These are phyloP conservation scores for Coemansia sp. DNA, from an alignment of 192 early-diverging fungal genomes.

Conservation along the genomic window DNA sequence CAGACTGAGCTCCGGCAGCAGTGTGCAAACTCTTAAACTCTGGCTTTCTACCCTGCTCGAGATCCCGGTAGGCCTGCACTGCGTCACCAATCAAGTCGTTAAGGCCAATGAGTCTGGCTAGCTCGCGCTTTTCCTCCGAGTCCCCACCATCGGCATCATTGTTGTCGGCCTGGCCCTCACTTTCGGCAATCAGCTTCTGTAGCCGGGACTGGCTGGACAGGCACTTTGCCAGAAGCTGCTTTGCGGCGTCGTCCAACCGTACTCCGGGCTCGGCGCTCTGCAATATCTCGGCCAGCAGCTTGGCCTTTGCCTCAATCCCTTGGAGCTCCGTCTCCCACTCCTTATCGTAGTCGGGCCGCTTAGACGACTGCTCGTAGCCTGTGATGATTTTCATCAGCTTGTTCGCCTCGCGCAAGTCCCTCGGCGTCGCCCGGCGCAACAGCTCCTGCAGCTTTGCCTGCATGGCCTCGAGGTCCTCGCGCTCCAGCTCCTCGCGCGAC, in stretches of 20 bases:
- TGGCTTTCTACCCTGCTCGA: conserved; percentile 33
- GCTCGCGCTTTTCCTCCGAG: conserved; percentile 19
- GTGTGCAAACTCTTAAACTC: conserved; percentile 8
- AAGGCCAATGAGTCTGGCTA: conserved; percentile 36
- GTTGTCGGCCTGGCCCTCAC: conserved; percentile 7
- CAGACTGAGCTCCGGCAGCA: not conserved
- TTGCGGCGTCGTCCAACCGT: conserved; percentile 34
- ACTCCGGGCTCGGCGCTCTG: conserved; percentile 63
- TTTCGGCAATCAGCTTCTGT: conserved; percentile 41
- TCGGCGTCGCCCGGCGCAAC: conserved; percentile 87
- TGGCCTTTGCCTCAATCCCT: conserved; percentile 72
- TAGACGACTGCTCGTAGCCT: conserved; percentile 78
- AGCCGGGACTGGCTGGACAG: conserved; percentile 34
- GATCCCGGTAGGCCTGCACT: conserved; percentile 24
- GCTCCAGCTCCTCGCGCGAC: conserved; percentile 91
- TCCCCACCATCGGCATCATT: not conserved
- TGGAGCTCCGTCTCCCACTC: conserved; percentile 79
- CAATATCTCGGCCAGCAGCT: conserved; percentile 77
- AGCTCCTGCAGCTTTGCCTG: conserved; percentile 91
- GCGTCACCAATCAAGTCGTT: conserved; percentile 46
- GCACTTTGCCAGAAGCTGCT: conserved; percentile 40
- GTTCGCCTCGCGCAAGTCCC: conserved; percentile 93
- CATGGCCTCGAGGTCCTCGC: conserved; percentile 77
- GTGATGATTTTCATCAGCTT: conserved; percentile 97
- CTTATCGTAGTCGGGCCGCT: conserved; percentile 71